These are phyloP conservation scores for Erucastrum elatum DNA, from an alignment of 345 rosid species.

Conservation along the genomic window DNA sequence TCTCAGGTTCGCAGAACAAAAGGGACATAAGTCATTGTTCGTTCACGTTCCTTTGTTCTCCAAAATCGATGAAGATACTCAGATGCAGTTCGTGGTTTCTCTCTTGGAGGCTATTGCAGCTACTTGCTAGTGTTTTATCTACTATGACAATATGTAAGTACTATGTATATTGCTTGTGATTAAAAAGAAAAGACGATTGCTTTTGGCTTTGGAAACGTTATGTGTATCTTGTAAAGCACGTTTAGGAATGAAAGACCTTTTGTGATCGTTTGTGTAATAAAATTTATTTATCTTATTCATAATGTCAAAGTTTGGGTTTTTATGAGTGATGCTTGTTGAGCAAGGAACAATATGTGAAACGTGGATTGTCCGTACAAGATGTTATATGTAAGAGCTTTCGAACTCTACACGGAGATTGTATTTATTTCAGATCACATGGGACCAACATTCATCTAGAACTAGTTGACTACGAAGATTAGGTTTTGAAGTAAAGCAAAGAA, in stretches of 20 bases:
- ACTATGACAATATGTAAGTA: constrained; percentile 19
- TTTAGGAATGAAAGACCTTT: constrained; percentile 1
- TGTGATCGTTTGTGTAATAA: constrained; percentile 34
- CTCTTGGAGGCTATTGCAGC: constrained; percentile 68
- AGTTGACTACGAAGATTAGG: constrained; percentile 46
- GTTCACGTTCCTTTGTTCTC: constrained; percentile 78
- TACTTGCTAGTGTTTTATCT: constrained; percentile 41
- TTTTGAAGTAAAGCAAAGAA: constrained; percentile 93
- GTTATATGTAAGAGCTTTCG: constrained; percentile 48
- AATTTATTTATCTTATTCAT: background rate
- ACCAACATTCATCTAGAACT: constrained; percentile 43
- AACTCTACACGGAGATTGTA: constrained; percentile 47
- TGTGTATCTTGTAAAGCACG: background rate
- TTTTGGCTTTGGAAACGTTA: constrained; percentile 21
- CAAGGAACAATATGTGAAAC: background rate
- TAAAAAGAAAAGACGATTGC: background rate
- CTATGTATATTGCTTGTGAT: constrained; percentile 19
- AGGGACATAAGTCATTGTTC: constrained; percentile 68
- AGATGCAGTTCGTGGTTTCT: constrained; percentile 63
- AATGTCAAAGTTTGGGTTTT: constrained; percentile 30
- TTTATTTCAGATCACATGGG: no score
- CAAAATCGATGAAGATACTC: constrained; percentile 59
- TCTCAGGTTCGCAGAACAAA: constrained; percentile 64
- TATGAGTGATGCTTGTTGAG: constrained; percentile 28
- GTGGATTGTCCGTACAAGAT: constrained; percentile 50